Evolutionary conservation across 78 protist species (phyloP).

Genomic region (Guillardia theta): DNA sequence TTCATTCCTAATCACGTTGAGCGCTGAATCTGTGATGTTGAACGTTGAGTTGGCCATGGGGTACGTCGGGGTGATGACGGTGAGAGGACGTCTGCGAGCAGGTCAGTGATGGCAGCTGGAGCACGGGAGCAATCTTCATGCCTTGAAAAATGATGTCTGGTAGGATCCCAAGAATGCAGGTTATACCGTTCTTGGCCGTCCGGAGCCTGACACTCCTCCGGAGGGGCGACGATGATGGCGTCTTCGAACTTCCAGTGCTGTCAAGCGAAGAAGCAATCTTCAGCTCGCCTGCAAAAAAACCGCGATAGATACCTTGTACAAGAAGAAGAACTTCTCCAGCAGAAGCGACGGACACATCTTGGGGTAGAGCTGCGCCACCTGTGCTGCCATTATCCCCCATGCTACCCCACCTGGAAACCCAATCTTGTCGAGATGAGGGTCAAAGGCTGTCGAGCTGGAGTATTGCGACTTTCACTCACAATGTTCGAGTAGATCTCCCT

Average conservation of each 20-base stretch:
- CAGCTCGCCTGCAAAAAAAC: background rate
- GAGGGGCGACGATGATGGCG: background rate
- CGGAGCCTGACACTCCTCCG: background rate
- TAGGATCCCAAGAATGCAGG: background rate
- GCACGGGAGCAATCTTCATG: no score
- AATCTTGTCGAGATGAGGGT: background rate
- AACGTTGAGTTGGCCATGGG: constrained; percentile 4
- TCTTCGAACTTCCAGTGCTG: background rate
- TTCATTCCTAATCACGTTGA: background rate
- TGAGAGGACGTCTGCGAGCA: background rate
- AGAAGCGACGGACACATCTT: background rate
- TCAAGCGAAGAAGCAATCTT: background rate
- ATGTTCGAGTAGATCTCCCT: constrained; percentile 28
- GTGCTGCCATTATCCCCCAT: background rate
- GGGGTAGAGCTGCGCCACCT: constrained; percentile 27
- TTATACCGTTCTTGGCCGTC: background rate
- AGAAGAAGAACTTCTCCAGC: constrained; percentile 34
- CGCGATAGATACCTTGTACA: background rate
- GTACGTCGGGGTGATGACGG: constrained; percentile 32
- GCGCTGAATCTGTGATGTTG: background rate
- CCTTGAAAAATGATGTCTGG: no score
- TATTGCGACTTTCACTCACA: background rate
- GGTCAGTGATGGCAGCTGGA: no score
- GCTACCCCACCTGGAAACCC: constrained; percentile 38
- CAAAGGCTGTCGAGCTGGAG: background rate